These are phyloP conservation scores for Boletus rubroflammeus DNA, from an alignment of 768 basidiomycete species.

Conservation along the genomic window DNA sequence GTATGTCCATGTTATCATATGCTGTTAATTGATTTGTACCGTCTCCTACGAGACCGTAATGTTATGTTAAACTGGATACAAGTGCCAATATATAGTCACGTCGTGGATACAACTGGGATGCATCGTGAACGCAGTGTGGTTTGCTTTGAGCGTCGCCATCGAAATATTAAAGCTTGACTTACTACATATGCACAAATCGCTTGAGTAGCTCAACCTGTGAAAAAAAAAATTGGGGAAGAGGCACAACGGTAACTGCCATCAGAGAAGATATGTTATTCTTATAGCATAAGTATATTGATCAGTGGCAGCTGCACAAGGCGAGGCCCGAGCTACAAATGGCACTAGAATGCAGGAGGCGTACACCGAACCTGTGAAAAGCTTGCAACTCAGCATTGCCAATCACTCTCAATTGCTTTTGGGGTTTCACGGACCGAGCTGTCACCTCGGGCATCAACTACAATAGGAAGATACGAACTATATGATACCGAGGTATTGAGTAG, in stretches of 20 bases:
- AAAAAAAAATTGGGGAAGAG: too few species aligned
- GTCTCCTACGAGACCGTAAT: constrained; percentile 27
- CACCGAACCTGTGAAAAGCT: not conserved
- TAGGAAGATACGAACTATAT: not conserved
- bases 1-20: constrained; percentile 28
- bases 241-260: too few species aligned
- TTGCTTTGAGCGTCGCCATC: not conserved
- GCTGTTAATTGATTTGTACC: constrained; percentile 32
- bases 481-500: not conserved
- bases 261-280: too few species aligned
- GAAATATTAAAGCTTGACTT: too few species aligned
- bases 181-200: too few species aligned
- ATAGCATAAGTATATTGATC: too few species aligned
- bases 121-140: not conserved
- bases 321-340: too few species aligned
- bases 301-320: too few species aligned
- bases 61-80: constrained; percentile 24
- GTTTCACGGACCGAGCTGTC: not conserved
- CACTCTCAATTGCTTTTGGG: not conserved
- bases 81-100: constrained; percentile 1
- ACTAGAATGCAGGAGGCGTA: too few species aligned
- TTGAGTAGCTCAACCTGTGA: too few species aligned
- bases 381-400: not conserved
- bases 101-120: not conserved
- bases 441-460: not conserved